Conservation (phyloP, 1,284 basidiomycete genomes). For the Anthracocystis walkeri region DNA sequence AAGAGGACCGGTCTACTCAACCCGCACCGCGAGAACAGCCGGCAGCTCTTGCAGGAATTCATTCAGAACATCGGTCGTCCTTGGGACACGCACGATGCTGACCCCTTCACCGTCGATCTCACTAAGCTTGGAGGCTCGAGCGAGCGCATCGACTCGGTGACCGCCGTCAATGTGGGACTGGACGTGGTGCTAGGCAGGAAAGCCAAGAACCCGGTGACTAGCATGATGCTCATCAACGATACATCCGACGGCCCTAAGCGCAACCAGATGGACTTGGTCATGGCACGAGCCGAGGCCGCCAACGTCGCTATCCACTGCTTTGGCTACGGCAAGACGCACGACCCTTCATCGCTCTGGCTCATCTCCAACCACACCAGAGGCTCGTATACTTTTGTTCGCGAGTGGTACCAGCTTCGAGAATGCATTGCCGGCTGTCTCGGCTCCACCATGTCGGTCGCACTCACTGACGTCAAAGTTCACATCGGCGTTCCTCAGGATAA, state of each 20-base stretch:
- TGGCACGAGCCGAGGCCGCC: conserved; percentile 93
- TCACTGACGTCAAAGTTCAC: conserved; percentile 61
- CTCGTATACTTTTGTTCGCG: conserved; percentile 79
- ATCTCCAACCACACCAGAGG: conserved; percentile 97
- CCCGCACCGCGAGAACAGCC: conserved; percentile 45
- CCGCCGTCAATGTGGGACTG: conserved; percentile 71
- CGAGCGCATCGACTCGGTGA: conserved; percentile 61
- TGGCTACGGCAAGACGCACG: conserved; percentile 94
- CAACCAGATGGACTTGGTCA: conserved; percentile 98
- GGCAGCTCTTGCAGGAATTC: conserved; percentile 50
- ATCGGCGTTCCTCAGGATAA: conserved; percentile 63
- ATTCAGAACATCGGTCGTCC: conserved; percentile 58
- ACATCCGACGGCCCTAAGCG: conserved; percentile 87
- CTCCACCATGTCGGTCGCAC: conserved; percentile 62
- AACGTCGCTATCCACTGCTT: conserved; percentile 96
- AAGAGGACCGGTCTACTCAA: conserved; percentile 59
- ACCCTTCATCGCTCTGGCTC: conserved; percentile 97
- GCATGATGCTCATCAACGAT: conserved; percentile 92
- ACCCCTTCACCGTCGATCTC: conserved; percentile 61
- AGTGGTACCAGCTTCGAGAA: conserved; percentile 66
- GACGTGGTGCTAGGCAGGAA: conserved; percentile 94
- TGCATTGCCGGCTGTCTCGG: conserved; percentile 64
- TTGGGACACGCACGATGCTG: conserved; percentile 48
- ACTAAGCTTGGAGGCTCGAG: conserved; percentile 55
- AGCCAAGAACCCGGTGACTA: conserved; percentile 85